Evolutionary conservation across 805 yeast genomes (phyloP).

Genomic region (Pichia ethanolica): DNA sequence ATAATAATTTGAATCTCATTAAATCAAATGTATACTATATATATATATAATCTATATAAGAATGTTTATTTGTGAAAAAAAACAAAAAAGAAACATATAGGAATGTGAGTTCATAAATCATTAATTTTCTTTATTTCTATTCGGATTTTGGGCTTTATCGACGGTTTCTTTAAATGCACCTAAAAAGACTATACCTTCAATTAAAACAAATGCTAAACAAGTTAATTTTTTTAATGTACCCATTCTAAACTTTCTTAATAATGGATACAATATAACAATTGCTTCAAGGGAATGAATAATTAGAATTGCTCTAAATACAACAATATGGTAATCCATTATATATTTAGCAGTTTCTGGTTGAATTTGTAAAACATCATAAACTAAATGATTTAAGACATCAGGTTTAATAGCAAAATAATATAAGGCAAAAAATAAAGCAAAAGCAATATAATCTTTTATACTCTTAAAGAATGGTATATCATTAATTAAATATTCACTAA

Average conservation of each 20-base stretch:
- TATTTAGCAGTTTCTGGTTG: slow-evolving; percentile 5
- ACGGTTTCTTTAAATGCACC: slow-evolving; percentile 32
- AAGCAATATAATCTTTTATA: slow-evolving; percentile 35
- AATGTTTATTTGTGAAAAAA: background rate
- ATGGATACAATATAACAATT: slow-evolving; percentile 40
- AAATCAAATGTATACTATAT: background rate
- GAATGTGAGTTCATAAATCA: background rate
- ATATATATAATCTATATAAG: background rate
- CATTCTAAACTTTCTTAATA: slow-evolving; percentile 51
- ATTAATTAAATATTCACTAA: slow-evolving; percentile 35
- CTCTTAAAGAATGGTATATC: slow-evolving; percentile 22
- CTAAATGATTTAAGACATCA: background rate
- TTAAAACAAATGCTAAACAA: slow-evolving; percentile 46
- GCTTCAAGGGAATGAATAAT: slow-evolving; percentile 47
- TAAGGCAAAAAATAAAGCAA: slow-evolving; percentile 1
- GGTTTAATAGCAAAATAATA: slow-evolving; percentile 11
- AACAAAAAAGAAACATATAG: background rate
- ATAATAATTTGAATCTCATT: background rate
- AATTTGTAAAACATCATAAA: slow-evolving; percentile 5
- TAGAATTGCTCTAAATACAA: slow-evolving; percentile 21
- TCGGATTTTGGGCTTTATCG: slow-evolving; percentile 13
- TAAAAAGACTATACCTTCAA: slow-evolving; percentile 57
- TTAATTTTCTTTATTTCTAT: slow-evolving; percentile 6
- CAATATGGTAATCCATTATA: slow-evolving; percentile 7
- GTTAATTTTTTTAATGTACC: slow-evolving; percentile 39